phyloP scores from a whole-genome alignment of 805 yeast genomes.

The Zygoascus flipseniorum region DNA sequence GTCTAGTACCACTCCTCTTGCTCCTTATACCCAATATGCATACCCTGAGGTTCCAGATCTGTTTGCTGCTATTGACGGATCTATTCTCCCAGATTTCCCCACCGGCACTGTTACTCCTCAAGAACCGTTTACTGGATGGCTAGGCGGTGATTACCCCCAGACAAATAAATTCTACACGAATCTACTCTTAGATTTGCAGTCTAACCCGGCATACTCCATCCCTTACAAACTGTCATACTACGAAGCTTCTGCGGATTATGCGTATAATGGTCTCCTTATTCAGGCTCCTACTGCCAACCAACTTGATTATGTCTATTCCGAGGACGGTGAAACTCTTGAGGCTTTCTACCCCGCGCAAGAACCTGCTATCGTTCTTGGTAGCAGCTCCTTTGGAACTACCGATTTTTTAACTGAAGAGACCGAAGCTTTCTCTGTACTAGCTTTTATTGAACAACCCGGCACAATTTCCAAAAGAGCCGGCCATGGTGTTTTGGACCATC shows the following conservation, averaged over 20 bases:
- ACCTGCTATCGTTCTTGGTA: constrained; percentile 22
- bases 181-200: constrained; percentile 47
- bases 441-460: neutral
- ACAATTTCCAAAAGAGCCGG: constrained; percentile 7
- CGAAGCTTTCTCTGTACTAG: constrained; percentile 19
- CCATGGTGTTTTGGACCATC: constrained; percentile 14
- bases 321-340: neutral
- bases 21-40: too few relatives aligned
- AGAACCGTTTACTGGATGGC: constrained; percentile 12
- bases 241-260: constrained; percentile 38
- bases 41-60: too few relatives aligned
- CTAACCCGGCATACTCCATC: constrained; percentile 48
- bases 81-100: too few relatives aligned
- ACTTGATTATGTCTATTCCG: constrained; percentile 25
- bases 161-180: constrained; percentile 75
- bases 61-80: too few relatives aligned
- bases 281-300: constrained; percentile 50
- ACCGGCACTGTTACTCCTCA: too few relatives aligned
- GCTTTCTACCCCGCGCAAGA: neutral
- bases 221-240: constrained; percentile 69
- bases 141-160: constrained; percentile 38
- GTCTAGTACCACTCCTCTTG: too few relatives aligned
- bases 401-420: constrained; percentile 14
- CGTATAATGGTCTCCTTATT: constrained; percentile 49
- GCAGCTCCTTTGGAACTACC: neutral